Evolutionary conservation across 805 yeast species (phyloP), one percentile per base, ranked within the genome.

Genomic region (Pichia cephalocereana): DNA sequence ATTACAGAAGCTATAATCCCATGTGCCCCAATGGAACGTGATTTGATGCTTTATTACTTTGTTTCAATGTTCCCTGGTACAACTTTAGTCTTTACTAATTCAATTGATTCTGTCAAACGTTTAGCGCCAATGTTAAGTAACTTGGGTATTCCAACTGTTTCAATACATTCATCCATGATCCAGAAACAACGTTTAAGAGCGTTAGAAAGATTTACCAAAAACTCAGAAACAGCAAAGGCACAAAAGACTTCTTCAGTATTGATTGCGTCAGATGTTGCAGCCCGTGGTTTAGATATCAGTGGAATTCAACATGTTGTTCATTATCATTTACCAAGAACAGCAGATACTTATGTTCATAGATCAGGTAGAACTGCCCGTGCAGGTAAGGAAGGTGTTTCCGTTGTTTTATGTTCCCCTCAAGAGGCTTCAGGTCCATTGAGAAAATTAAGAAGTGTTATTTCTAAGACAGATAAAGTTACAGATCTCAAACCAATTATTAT

Each of bases 281-380:
- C 99, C 5, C 79, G 99, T 72, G 99, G 99, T 51, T 74, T 93
- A 51, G 99, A 93, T 72, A 88, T 93, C 47, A 84, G 95, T 3
- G 77, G 76, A 43, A 90, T 93, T 45, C 83, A 89, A 57, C 98
- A 93, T 65, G 98, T 93, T 44, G 86, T 91, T 19, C 99, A 93
- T 65, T 93, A 91, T 61, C 97, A 93, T 66, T 73, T 93, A 52
- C 98, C 99, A 11, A 75, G 98, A 53, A 75, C 95, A 15, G 97
- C 97, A 0, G 99, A 93, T 61, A 81, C 88, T 45, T 93, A 93
- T 61, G 82, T 93, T 56, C 99, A 93, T 67, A 77, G 99, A 64
- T 86, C 96, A 1, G 99, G 99, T 52, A 82, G 99, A 76, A 93
- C 99, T n/a, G 98, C 96, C 0, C 83, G 99, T 72, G 97, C 95